Conservation (phyloP, 2,329 filamentous ascomycete species). For the Myriosclerotinia scirpicola region DNA sequence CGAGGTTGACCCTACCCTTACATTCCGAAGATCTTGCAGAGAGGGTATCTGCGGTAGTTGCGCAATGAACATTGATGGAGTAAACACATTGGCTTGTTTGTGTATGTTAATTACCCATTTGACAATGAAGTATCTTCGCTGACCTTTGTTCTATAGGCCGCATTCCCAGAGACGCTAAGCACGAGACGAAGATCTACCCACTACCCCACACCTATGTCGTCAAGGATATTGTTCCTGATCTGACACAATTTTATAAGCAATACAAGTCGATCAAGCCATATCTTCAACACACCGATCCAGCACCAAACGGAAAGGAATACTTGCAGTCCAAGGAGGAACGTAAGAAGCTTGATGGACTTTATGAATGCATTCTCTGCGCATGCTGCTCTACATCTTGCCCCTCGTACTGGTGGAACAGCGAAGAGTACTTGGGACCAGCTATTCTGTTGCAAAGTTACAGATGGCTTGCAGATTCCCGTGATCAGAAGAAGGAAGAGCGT, state of each 20-base stretch:
- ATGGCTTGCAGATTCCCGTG: slow-evolving; percentile 93
- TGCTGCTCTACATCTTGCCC: slow-evolving; percentile 99
- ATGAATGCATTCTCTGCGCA: slow-evolving; percentile 98
- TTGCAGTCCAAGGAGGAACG: slow-evolving; percentile 89
- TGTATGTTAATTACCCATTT: slow-evolving; percentile 61
- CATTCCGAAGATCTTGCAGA: slow-evolving; percentile 92
- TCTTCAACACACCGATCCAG: slow-evolving; percentile 83
- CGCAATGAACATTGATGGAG: slow-evolving; percentile 99
- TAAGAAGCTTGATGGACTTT: slow-evolving; percentile 90
- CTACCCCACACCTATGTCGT: slow-evolving; percentile 98
- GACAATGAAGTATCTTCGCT: slow-evolving; percentile 29
- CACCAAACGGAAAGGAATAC: slow-evolving; percentile 86
- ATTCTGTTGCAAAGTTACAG: slow-evolving; percentile 97
- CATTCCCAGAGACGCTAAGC: slow-evolving; percentile 78
- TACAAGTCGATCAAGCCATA: slow-evolving; percentile 99
- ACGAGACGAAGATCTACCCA: slow-evolving; percentile 93
- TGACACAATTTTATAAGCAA: slow-evolving; percentile 99
- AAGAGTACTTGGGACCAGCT: slow-evolving; percentile 96
- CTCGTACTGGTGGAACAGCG: slow-evolving; percentile 99
- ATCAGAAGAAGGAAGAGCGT: slow-evolving; percentile 84
- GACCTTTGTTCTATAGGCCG: slow-evolving; percentile 62
- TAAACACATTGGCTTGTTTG: slow-evolving; percentile 95
- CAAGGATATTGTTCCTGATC: slow-evolving; percentile 96
- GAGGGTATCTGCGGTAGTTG: slow-evolving; percentile 99
- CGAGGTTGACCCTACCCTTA: slow-evolving; percentile 93